Percentiles rank a stretch among this genome's conserved stretches.
Conservation (phyloP, 805 yeast species). For the Yamadazyma philogaea region DNA sequence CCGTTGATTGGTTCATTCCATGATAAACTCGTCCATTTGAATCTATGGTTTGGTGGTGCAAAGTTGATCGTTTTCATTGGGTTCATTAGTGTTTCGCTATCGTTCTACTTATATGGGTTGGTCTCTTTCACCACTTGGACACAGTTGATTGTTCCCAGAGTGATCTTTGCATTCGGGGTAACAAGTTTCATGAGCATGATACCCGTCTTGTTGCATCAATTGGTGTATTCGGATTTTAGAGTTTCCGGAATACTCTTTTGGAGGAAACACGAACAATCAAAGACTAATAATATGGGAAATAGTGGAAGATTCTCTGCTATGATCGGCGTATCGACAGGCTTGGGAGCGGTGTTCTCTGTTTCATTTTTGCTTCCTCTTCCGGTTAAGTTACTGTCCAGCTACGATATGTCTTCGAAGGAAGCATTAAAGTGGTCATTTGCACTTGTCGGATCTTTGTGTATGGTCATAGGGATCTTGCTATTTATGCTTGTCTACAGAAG, state of each 20-base stretch:
- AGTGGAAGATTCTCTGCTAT: conserved; percentile 57
- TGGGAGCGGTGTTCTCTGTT: conserved; percentile 67
- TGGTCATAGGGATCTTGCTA: conserved; percentile 38
- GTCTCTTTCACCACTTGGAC: conserved; percentile 36
- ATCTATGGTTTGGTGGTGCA: conserved; percentile 42
- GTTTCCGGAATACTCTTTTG: conserved; percentile 27
- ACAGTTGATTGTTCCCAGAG: conserved; percentile 44
- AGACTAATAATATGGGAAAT: conserved; percentile 11
- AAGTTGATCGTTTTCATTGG: conserved; percentile 50
- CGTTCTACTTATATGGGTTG: conserved; percentile 51
- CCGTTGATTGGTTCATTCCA: conserved; percentile 64
- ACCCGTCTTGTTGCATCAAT: conserved; percentile 57
- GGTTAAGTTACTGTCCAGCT: conserved; percentile 39
- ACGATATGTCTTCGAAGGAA: conserved; percentile 28
- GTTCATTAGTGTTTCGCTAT: conserved; percentile 44
- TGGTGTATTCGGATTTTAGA: conserved; percentile 43
- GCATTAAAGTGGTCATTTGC: conserved; percentile 49
- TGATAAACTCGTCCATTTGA: conserved; percentile 44
- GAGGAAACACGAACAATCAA: conserved; percentile 13
- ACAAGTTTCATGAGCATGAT: conserved; percentile 53
- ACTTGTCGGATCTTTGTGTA: conserved; percentile 43
- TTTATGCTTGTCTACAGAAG: conserved; percentile 45
- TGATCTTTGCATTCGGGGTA: conserved; percentile 62
- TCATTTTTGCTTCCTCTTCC: conserved; percentile 56
- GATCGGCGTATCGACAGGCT: conserved; percentile 60